Conservation (phyloP, 495 filamentous ascomycete species). For the Aspergillus olivimuriae region DNA sequence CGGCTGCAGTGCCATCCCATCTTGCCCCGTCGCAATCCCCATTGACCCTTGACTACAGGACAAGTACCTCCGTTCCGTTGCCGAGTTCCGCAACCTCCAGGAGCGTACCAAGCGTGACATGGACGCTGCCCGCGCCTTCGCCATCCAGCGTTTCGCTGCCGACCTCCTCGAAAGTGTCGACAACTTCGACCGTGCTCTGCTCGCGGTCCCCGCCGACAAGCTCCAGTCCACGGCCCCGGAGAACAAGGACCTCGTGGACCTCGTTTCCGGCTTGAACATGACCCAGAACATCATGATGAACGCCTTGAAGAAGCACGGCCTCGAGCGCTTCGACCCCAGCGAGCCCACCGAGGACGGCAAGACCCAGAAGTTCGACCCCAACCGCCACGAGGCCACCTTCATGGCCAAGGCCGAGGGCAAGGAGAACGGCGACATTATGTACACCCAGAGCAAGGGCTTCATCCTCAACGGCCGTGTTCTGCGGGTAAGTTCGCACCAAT, state of each 20-base stretch:
- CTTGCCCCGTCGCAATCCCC: too few species aligned
- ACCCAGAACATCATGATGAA: constrained; percentile 82
- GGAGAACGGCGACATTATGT: constrained; percentile 86
- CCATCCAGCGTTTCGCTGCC: constrained; percentile 88
- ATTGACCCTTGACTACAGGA: constrained; percentile 53
- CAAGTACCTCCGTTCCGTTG: constrained; percentile 84
- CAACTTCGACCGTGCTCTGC: constrained; percentile 89
- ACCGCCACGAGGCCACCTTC: constrained; percentile 93
- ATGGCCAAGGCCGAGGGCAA: constrained; percentile 75
- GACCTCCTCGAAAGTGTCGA: constrained; percentile 92
- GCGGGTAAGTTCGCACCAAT: constrained; percentile 64
- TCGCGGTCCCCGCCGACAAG: constrained; percentile 68
- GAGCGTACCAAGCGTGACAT: constrained; percentile 89
- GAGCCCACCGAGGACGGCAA: constrained; percentile 51
- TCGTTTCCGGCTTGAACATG: constrained; percentile 90
- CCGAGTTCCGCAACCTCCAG: constrained; percentile 96
- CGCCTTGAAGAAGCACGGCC: constrained; percentile 87
- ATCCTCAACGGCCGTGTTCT: constrained; percentile 82
- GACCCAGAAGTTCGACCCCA: constrained; percentile 77
- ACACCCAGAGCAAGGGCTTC: constrained; percentile 93
- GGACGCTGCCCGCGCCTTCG: constrained; percentile 79
- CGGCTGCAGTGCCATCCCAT: neutral
- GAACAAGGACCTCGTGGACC: constrained; percentile 64
- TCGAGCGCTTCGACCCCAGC: constrained; percentile 79
- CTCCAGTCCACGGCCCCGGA: constrained; percentile 43